Base-by-base conservation (phyloP, 176 grass and related monocot species). In the Aegilops bicornis region DNA sequence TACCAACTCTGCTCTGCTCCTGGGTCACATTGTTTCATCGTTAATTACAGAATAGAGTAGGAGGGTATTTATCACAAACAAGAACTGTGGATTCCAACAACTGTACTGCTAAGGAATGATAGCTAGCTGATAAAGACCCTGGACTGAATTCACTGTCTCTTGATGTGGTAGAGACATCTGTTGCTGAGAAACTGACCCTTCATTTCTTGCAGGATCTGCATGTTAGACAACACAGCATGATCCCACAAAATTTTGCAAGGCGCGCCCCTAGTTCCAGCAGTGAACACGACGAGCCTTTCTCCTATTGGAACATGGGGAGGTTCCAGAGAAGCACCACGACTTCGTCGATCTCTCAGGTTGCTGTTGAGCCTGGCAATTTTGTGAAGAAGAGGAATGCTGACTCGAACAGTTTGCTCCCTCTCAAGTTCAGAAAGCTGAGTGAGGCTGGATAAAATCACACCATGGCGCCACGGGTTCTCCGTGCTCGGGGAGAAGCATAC, bases 231-330 rank as follows among this genome's bases (percentile, higher is more conserved):
- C 56, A 84, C 19, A 64, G 76, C 71, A 23, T 62, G 80, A 64
- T 64, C 50, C 64, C 17, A 45, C 76, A 25, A 71, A 50, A 81
- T 81, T 62, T 91, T 82, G 75, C 50, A 80, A 86, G 83, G 76
- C 73, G 12, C 47, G 23, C 74, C 78, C 66, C 89, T 43, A 82
- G 71, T 64, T 86, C 67, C 39, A 77, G 78, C 75, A 93, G 80
- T 65, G 87, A 92, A 66, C 64, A 82, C 66, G 93, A 87, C 19
- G 85, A 90, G 80, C 83, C 86, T 81, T 94, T 98, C 66, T 95
- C 93, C 62, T 93, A 89, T 58, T 95, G 93, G 93, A 95, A 95
- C 86, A 90, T 98, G 91, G 93, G 87, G 68, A 89, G 83, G 74
- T 79, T 90, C 66, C 85, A 73, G 39, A 69, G 84, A 43, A 92